Percentiles rank a stretch among this genome's conserved stretches.
These are phyloP conservation scores for Cocos nucifera DNA, from an alignment of 176 grass and related monocot genomes.

Conservation along the genomic window DNA sequence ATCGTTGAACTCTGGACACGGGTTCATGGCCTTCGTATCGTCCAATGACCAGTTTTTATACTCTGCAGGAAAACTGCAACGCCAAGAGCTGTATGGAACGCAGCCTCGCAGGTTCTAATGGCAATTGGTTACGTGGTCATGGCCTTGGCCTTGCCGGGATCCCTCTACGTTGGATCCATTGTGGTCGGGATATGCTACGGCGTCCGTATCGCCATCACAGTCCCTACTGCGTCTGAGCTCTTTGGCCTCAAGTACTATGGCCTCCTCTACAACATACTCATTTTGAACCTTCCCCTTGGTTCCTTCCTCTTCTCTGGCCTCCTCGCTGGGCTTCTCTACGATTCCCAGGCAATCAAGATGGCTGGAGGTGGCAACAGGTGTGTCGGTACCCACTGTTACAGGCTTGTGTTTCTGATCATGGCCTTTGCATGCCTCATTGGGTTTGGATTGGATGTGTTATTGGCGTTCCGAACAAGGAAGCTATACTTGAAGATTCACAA, in stretches of 20 bases:
- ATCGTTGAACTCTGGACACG: no score
- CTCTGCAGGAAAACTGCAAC: conserved; percentile 43
- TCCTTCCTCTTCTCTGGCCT: conserved; percentile 99
- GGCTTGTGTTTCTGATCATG: conserved; percentile 77
- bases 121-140: conserved; percentile 61
- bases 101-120: conserved; percentile 80
- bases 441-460: conserved; percentile 60
- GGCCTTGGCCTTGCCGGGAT: conserved; percentile 65
- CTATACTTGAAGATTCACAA: conserved; percentile 73
- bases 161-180: conserved; percentile 77
- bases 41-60: not conserved
- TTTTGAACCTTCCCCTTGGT: conserved; percentile 85
- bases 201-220: conserved; percentile 68
- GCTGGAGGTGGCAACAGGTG: conserved; percentile 81
- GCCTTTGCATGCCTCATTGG: conserved; percentile 55
- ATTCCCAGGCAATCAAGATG: conserved; percentile 61
- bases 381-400: conserved; percentile 78
- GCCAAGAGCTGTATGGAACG: conserved; percentile 87
- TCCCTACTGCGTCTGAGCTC: conserved; percentile 82
- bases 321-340: conserved; percentile 80
- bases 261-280: conserved; percentile 98
- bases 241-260: conserved; percentile 97
- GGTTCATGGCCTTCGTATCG: no score
- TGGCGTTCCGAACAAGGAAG: conserved; percentile 52
- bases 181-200: conserved; percentile 86